phyloP scores from a whole-genome alignment of 805 yeast species.

The Teunomyces cretensis region DNA sequence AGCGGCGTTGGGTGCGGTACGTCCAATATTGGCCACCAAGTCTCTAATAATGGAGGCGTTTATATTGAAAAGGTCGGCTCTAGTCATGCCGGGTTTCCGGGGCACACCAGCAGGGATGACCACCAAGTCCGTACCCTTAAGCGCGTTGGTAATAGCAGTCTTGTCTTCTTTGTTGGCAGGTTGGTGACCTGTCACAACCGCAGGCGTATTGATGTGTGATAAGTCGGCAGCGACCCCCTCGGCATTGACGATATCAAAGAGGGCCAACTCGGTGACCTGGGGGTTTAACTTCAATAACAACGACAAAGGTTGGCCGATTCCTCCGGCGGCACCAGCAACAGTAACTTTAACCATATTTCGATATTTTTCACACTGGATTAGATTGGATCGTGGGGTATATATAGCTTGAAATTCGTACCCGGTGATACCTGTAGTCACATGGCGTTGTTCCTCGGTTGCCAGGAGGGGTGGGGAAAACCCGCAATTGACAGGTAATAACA shows the following conservation, averaged over 20 bases:
- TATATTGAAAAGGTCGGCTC: conserved; percentile 47
- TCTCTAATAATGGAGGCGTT: conserved; percentile 46
- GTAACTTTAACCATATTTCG: conserved; percentile 42
- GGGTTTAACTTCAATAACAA: conserved; percentile 42
- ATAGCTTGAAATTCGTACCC: background rate
- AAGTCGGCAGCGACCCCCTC: conserved; percentile 48
- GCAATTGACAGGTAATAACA: background rate
- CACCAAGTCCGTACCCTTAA: conserved; percentile 39
- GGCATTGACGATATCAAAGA: conserved; percentile 46
- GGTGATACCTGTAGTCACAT: conserved; percentile 2
- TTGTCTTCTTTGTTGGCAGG: conserved; percentile 40
- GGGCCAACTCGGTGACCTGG: conserved; percentile 36
- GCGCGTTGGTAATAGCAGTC: conserved; percentile 35
- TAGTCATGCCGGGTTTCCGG: conserved; percentile 49
- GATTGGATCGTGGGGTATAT: background rate
- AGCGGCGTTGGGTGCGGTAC: conserved; percentile 42
- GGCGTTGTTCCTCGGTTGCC: conserved; percentile 2
- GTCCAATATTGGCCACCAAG: conserved; percentile 40
- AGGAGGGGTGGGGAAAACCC: conserved; percentile 2
- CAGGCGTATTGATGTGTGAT: conserved; percentile 41
- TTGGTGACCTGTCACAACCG: conserved; percentile 41
- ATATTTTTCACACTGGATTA: background rate
- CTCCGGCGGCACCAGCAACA: conserved; percentile 51
- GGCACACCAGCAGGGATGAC: conserved; percentile 50
- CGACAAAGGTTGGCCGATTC: conserved; percentile 49